Base-by-base conservation (phyloP, 768 basidiomycete genomes). In the Psilocybe cyanescens region DNA sequence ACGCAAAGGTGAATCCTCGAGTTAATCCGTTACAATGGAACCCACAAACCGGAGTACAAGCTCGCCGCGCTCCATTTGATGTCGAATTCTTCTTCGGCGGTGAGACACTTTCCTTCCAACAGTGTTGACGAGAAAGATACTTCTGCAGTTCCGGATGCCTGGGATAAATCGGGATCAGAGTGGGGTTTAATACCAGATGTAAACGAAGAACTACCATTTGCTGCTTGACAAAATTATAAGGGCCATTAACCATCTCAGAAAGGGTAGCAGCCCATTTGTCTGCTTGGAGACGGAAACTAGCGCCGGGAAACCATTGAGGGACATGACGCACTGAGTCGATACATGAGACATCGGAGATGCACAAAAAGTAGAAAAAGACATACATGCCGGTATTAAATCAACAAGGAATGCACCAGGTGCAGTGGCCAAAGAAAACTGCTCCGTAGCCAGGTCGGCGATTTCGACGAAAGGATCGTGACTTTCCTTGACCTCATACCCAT, bases 41-140 rank as follows among this genome's bases (percentile, higher is more conserved):
- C 12, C 24, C 30, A 69, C 75, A 46, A 62, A 83, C 83, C 83
- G 52, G 81, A 79, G 70, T 86, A 85, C 14, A 86, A 70, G 46
- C 84, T 83, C n/a, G 81, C 81, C 33, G 84, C 78, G 41, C 87
- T 84, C 86, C 88, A 89, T 70, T 88, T 90, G 60, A 91, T 76
- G 62, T 85, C 81, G 54, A 80, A 74, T 60, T 89, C 87, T 60
- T 88, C 86, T 60, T 88, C 84, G 3, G 74, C 71, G 50, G 73
- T 81, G 31, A 86, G 67, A 8, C 75, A 71, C 67, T 81, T 83
- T 24, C 74, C 78, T 65, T 89, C 81, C 29, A 90, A 78, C 58
- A 87, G 70, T 29, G 79, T 76, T 24, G 87, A 87, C 1, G 84
- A 82, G 68, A 87, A 89, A 6, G 87, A 90, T 14, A 77, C 68